Base-by-base conservation (phyloP, 2,329 filamentous ascomycete genomes). In the Dothiorella sarmentorum region DNA sequence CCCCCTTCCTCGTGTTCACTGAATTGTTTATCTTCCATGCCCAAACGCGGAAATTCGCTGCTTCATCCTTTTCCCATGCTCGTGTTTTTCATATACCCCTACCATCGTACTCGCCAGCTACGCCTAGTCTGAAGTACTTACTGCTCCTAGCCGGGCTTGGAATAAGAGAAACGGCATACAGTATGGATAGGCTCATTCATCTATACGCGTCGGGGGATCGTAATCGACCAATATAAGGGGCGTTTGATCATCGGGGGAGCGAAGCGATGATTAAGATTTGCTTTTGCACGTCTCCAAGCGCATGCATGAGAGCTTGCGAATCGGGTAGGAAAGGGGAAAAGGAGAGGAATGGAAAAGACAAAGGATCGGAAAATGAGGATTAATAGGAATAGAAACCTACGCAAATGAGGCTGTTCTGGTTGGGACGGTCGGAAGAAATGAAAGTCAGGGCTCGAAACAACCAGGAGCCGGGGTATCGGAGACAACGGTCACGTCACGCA, bases 401-500 rank as follows among this genome's bases (percentile, higher is more conserved):
- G 24, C 22, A 40, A n/a, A 7, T 29, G 35, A 9, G 7, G 33
- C 4, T n/a, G 24, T 22, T 40, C n/a, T 40, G n/a, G 49, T 38
- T 10, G 49, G 18, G 7, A 20, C 31, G 18, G 20, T 37, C 31
- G 33, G 18, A 51, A 20, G 15, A 4, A 29, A 7, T 9, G n/a
- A 17, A 11, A 53, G 29, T 20, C 15, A n/a, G 35, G 31, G 22
- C 31, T 33, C 33, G 33, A 40, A 11, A 13, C 22, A 53, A 20
- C 49, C 10, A 26, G 45, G 18, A 24, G 18, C 45, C 13, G 45
- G 29, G 20, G 10, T 51, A 27, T 18, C 7, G n/a, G 35, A 29
- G 49, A 40, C 49, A 53, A 38, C n/a, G 24, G 49, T 53, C 49
- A 53, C 49, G 37, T 53, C 49, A 53, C 49, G 24, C 49, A 53